Base-by-base conservation (phyloP, 192 early-diverging fungal species). In the Rhizophagus clarus region DNA sequence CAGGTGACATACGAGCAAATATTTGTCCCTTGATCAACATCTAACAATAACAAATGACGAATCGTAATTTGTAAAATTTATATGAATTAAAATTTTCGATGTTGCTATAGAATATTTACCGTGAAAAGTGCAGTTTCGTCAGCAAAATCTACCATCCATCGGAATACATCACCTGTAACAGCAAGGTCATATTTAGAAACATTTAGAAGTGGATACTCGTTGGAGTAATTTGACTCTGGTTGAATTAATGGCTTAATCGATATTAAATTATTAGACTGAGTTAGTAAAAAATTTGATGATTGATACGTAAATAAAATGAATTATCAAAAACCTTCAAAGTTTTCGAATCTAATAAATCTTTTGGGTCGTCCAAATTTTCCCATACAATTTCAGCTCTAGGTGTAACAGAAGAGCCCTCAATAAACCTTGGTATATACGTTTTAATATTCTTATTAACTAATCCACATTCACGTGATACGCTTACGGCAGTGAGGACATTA, bases 1-100 rank as follows among this genome's bases (percentile, higher is more conserved):
- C 98, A 1, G 98, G 98, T 3, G 97, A 98, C 97, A 99, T 98
- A 72, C 98, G 92, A 6, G 97, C 97, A 84, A 94, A 99, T 42
- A 99, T 91, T 71, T 95, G 93, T 9, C 93, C 92, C 70, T 96
- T 97, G 79, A 96, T 91, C 60, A 99, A 86, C 92, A 98, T 94
- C 76, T 94, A 87, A 15, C 83, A 82, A 42, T 96, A 81, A 72
- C 40, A 49, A 51, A 29, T 24, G 40, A 29, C 22, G 67, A 49
- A 47, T 64, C 37, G 37, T 8, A 40, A 40, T 40, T 8, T 9
- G 37, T 40, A 40, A 40, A 37, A 37, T 8, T 40, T 74, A n/a
- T 56, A 69, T 37, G 3, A 7, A 49, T 22, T 22, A 56, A 22
- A 56, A 1, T 1, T 22, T 56, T 56, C 17, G n/a, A 56, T 56